Evolutionary conservation across 2,329 filamentous ascomycete species (phyloP), one percentile per base, ranked within the genome.

Genomic region (Ilyonectria mors-panacis): DNA sequence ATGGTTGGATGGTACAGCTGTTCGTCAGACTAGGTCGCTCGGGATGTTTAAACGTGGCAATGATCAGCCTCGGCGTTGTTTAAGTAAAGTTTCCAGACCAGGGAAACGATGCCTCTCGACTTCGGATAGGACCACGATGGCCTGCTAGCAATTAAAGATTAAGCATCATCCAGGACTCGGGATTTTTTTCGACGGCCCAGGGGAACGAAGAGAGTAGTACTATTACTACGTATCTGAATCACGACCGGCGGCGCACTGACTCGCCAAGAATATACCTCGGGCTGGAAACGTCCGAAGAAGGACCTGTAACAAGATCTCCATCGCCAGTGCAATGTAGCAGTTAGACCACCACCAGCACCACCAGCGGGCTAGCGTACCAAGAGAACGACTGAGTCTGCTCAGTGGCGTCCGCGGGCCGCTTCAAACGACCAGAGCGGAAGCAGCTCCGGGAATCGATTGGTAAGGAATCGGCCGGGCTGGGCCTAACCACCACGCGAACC

Each of bases 111-210:
- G n/a, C 8, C 10, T 33, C 30, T 42, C 23, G 21, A 30, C 8
- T 10, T n/a, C 39, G 39, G 23, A n/a, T 10, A 48, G 26, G 47
- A 50, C 12, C 44, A 19, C 13, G 13, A 15, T 19, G 47, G 26
- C 47, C 47, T 42, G 39, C 15, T 42, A 42, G 8, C 39, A 42
- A 42, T n/a, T 50, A 50, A n/a, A n/a, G 47, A 30, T 50, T 30
- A 50, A 50, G 47, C 47, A 50, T 50, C 15, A 30, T 30, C 47
- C 15, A 50, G 13, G 47, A 30, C 17, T 17, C 15, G 4, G 47
- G 10, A 6, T 51, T 10, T 8, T 12, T 7, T 4, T n/a, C 13
- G 8, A 26, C 15, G 47, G 47, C 21, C 21, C 39, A 8, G 39
- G 37, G 17, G n/a, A 42, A n/a, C 8, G 17, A 42, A 19, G 15